Conservation (phyloP, 495 filamentous ascomycete species). For the Penicillium steckii region DNA sequence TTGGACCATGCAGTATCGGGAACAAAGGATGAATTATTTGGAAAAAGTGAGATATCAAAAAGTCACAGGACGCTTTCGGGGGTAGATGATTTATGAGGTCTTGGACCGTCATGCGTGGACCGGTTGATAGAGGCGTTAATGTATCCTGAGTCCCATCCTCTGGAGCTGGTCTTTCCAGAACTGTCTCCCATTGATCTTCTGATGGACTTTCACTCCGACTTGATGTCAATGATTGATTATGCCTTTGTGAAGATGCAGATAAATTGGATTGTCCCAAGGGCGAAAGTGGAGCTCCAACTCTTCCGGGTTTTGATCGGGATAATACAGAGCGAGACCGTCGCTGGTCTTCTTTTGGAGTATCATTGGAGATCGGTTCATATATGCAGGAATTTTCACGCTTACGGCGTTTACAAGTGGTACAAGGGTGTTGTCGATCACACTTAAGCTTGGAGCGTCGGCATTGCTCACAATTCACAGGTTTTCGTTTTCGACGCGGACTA, state of each 20-base stretch:
- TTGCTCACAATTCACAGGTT: slow-evolving; percentile 13
- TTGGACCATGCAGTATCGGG: slow-evolving; percentile 26
- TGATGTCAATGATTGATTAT: not conserved
- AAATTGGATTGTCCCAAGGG: too few relatives aligned
- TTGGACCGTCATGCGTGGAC: not conserved
- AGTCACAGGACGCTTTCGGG: slow-evolving; percentile 14
- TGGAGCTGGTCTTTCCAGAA: not conserved
- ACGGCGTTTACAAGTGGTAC: slow-evolving; percentile 14
- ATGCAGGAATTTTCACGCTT: not conserved
- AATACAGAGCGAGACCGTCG: too few relatives aligned
- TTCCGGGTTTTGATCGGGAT: too few relatives aligned
- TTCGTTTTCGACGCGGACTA: slow-evolving; percentile 1
- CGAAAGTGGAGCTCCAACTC: too few relatives aligned
- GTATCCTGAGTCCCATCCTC: not conserved
- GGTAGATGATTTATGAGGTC: slow-evolving; percentile 13
- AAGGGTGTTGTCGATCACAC: slow-evolving; percentile 25
- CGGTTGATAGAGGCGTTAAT: slow-evolving; percentile 8
- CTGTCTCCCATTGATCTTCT: not conserved
- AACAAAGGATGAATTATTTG: slow-evolving; percentile 13
- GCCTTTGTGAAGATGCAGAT: not conserved
- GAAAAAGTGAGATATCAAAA: slow-evolving; percentile 18
- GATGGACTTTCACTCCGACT: not conserved
- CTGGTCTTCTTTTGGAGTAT: not conserved
- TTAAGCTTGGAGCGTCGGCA: slow-evolving; percentile 23
- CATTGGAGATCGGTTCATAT: not conserved